phyloP scores from a whole-genome alignment of 169 alveolate genomes.

The Cyclospora cayetanensis region DNA sequence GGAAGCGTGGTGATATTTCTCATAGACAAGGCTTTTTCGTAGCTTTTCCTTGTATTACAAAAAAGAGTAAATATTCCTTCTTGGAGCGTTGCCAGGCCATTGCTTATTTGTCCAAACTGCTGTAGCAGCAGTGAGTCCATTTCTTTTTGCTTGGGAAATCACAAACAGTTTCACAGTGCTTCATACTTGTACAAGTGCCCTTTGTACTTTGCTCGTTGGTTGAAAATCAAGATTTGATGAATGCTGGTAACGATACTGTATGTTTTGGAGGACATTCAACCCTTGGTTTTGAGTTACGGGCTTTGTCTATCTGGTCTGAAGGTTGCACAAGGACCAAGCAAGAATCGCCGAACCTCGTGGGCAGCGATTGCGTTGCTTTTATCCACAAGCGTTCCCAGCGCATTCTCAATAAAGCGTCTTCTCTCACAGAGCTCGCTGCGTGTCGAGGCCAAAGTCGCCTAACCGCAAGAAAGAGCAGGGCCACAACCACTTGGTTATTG shows the following conservation, averaged over 20 bases:
- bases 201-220: too few species aligned
- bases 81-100: constrained; percentile 5
- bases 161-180: too few species aligned
- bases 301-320: too few species aligned
- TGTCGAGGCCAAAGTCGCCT: background rate
- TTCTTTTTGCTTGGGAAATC: background rate
- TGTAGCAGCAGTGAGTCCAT: background rate
- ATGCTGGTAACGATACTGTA: too few species aligned
- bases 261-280: too few species aligned
- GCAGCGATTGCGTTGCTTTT: background rate
- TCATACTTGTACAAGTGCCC: too few species aligned
- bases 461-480: background rate
- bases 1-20: background rate
- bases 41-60: constrained; percentile 2
- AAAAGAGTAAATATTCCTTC: constrained; percentile 11
- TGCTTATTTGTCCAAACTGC: background rate
- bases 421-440: background rate
- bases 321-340: too few species aligned
- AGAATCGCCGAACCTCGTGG: constrained; percentile 21
- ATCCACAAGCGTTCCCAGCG: background rate
- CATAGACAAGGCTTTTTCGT: constrained; percentile 1
- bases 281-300: too few species aligned
- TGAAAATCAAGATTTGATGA: too few species aligned
- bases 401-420: background rate
- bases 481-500: too few species aligned